These are phyloP conservation scores for Raphidocelis subcapitata DNA, from an alignment of 139 green algal species.

Conservation along the genomic window DNA sequence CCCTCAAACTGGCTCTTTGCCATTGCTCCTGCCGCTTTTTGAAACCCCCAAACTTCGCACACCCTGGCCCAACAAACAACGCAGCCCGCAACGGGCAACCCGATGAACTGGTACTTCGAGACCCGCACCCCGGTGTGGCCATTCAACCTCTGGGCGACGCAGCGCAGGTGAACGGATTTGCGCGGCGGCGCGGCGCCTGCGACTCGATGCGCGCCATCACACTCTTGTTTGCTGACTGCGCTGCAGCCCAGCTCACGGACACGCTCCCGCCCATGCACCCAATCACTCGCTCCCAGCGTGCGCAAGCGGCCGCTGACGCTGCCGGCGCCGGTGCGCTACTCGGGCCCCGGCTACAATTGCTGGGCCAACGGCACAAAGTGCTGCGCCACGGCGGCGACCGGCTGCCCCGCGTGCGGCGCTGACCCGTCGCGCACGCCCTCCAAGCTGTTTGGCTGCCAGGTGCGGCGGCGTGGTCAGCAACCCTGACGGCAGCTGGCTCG, in stretches of 20 bases:
- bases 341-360: slow-evolving; percentile 15
- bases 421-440: slow-evolving; percentile 2
- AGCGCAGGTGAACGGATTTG: neutral
- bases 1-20: neutral
- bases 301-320: slow-evolving; percentile 2
- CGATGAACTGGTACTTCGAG: slow-evolving; percentile 17
- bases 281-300: too few species aligned
- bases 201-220: too few species aligned
- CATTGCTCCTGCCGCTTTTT: neutral
- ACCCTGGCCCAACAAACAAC: neutral
- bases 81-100: neutral
- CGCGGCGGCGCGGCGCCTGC: too few species aligned
- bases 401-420: slow-evolving; percentile 2
- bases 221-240: too few species aligned
- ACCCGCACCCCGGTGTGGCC: neutral
- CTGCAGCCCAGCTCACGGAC: too few species aligned
- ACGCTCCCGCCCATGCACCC: too few species aligned
- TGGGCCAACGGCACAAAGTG: slow-evolving; percentile 9
- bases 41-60: neutral
- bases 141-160: slow-evolving; percentile 5
- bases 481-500: neutral
- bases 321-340: neutral
- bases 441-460: slow-evolving; percentile 14
- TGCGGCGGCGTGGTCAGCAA: neutral
- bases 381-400: slow-evolving; percentile 1